Evolutionary conservation across 805 yeast species (phyloP), one percentile per base, ranked within the genome.

Genomic region (Clavispora phyllophila): DNA sequence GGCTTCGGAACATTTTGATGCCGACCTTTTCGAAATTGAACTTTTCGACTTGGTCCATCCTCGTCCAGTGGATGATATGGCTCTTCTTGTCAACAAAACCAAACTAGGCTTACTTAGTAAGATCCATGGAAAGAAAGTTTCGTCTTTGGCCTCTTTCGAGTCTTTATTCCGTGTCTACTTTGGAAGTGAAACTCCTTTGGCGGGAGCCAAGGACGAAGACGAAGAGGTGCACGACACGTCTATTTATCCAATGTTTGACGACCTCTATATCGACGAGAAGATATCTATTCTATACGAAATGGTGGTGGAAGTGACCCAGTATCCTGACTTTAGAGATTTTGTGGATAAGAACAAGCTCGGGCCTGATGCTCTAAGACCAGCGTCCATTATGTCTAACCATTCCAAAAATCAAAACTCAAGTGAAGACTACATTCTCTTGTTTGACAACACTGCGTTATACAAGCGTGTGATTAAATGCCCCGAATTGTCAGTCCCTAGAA

Each of bases 1-100:
- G 41, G 63, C 65, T 10, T 63, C 67, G 6, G 85, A 80, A 41
- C 66, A 67, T 10, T 77, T 81, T 49, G 83, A 81, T 51, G 72
- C 74, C 7, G 82, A 79, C 44, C 62, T 74, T 15, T 72, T 81
- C 46, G 88, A 82, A 53, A 80, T 80, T 51, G 88, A 82, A 50
- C 61, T 82, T 12, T 62, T 79, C 31, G 53, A 61, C 43, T 53
- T 63, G 47, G 60, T 61, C 15, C 33, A 48, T 36, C 69, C 69
- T 15, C 61, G 62, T 9, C 69, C 67, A 0, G 45, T 63, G 15
- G 66, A 65, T 48, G 62, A 68, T 41, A 43, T 57, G 56, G 49
- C 61, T 13, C 46, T 68, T 36, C 62, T 79, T 40, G 53, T 71
- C 12, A 66, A 68, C 43, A 72, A 65, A 44, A 63, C 79, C 26